These are phyloP conservation scores for Penicillium sp. DNA, from an alignment of 2,329 filamentous ascomycete species.

Conservation along the genomic window DNA sequence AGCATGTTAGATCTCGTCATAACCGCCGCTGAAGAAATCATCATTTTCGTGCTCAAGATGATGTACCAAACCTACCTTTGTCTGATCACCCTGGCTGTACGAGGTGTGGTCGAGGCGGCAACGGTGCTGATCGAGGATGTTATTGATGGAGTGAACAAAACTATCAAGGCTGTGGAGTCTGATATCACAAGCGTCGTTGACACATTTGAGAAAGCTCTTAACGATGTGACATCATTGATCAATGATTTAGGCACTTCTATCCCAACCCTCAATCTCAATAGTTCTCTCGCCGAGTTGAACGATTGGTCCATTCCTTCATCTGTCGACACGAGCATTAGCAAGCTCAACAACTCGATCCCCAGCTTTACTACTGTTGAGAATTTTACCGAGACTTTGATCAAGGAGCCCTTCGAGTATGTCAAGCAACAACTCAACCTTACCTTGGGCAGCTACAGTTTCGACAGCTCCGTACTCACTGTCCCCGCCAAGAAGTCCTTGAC, in stretches of 20 bases:
- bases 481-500: constrained; percentile 77
- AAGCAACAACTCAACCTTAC: constrained; percentile 70
- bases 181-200: constrained; percentile 45
- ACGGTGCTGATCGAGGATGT: constrained; percentile 62
- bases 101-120: constrained; percentile 73
- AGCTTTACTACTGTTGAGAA: constrained; percentile 83
- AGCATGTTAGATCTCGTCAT: constrained; percentile 75
- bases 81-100: constrained; percentile 78
- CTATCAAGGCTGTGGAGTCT: constrained; percentile 46
- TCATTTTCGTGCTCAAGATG: constrained; percentile 90
- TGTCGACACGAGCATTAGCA: constrained; percentile 67
- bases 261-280: constrained; percentile 65
- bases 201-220: constrained; percentile 57
- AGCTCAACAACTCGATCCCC: constrained; percentile 77
- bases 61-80: constrained; percentile 88
- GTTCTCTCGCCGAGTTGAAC: constrained; percentile 65
- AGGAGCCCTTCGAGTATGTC: constrained; percentile 78
- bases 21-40: constrained; percentile 80
- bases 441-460: constrained; percentile 73
- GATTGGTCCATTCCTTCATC: constrained; percentile 67
- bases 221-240: constrained; percentile 55
- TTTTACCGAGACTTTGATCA: constrained; percentile 71
- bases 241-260: constrained; percentile 50
- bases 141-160: constrained; percentile 60
- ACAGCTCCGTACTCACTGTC: constrained; percentile 75